Percentiles rank a stretch among this genome's conserved stretches.
Conservation (phyloP, 23 red algal species). For the Cyanidioschyzon merolae region DNA sequence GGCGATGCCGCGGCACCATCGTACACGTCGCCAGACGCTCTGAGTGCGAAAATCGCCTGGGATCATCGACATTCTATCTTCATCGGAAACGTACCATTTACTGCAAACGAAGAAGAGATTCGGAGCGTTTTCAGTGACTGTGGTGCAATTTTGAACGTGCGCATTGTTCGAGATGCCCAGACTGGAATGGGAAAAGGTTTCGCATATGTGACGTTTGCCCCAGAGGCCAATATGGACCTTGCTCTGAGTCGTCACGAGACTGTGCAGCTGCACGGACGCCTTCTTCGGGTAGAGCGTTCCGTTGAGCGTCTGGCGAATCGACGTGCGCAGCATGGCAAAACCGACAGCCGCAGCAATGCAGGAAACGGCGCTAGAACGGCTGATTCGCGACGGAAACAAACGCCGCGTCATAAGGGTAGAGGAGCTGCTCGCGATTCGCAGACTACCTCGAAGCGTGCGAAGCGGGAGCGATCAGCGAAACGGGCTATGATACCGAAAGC, state of each 20-base stretch:
- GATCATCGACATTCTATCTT: conserved; percentile 40
- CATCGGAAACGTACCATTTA: conserved; percentile 85
- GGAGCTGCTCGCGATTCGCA: no score
- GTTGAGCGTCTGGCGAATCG: neutral
- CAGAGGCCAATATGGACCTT: conserved; percentile 1
- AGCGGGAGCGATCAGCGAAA: neutral
- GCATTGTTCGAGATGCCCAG: conserved; percentile 17
- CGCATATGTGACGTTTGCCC: conserved; percentile 26
- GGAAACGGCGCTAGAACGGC: no score
- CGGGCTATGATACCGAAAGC: no score
- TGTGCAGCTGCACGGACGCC: neutral
- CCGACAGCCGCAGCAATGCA: no score
- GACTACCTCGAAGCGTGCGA: neutral
- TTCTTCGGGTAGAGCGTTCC: neutral
- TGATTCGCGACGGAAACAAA: no score
- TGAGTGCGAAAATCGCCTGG: neutral
- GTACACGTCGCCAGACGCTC: conserved; percentile 26
- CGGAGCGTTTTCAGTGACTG: conserved; percentile 2
- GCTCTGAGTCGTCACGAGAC: neutral
- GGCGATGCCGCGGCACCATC: conserved; percentile 31
- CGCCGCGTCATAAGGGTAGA: no score
- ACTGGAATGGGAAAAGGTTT: conserved; percentile 35
- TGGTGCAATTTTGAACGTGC: conserved; percentile 20
- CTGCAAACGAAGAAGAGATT: conserved; percentile 66
- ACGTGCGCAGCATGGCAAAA: neutral